phyloP scores from a whole-genome alignment of 2,329 filamentous ascomycete genomes.

The Cercospora zeina region DNA sequence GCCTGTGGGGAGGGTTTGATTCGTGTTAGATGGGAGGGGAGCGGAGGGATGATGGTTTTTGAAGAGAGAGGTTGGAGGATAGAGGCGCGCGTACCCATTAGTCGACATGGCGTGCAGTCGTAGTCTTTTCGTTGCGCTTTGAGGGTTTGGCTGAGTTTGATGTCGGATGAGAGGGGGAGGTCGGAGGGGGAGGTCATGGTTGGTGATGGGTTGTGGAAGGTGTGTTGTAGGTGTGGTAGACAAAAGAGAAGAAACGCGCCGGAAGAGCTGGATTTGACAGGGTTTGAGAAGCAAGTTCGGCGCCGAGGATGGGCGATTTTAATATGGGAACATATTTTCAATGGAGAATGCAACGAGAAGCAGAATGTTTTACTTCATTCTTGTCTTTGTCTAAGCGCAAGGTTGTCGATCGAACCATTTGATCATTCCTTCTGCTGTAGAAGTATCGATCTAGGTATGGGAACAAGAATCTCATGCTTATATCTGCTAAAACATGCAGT shows the following conservation, averaged over 20 bases:
- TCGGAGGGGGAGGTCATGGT: constrained; percentile 11
- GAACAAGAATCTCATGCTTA: not conserved
- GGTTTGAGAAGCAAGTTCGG: constrained; percentile 8
- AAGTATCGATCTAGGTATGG: not conserved
- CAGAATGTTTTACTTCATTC: not conserved
- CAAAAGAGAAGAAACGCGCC: not conserved
- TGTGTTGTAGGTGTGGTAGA: not conserved
- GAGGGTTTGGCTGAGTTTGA: constrained; percentile 30
- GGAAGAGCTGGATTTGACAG: not conserved
- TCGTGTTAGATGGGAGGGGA: not conserved
- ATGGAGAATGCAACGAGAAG: not conserved
- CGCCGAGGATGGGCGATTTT: not conserved
- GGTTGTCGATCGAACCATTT: not conserved
- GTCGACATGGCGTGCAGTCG: constrained; percentile 39
- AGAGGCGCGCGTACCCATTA: constrained; percentile 35
- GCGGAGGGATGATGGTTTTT: not conserved
- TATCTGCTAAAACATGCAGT: not conserved
- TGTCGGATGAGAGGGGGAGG: constrained; percentile 27
- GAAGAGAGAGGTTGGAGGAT: no score
- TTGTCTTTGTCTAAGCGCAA: not conserved
- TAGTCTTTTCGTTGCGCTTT: constrained; percentile 33
- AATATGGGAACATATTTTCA: not conserved
- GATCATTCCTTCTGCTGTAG: not conserved
- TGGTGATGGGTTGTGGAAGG: not conserved
- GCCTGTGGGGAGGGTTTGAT: constrained; percentile 36